A percentile compares a stretch with the other conserved stretches of the same genome.
phyloP scores from a whole-genome alignment of 164 flowering plant species.

The Annona squamosa region DNA sequence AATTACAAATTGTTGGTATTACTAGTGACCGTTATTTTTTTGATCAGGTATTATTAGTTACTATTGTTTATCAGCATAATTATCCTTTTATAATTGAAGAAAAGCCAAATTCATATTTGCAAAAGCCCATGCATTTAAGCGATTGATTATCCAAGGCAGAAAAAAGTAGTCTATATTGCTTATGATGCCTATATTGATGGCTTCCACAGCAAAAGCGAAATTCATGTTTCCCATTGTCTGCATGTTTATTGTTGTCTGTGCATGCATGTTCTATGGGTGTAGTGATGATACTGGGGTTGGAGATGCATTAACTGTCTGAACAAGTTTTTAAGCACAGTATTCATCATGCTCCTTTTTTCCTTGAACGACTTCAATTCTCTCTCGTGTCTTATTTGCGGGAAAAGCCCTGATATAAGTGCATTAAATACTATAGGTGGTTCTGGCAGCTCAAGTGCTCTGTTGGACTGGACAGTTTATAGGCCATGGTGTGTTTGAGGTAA shows the following conservation, averaged over 20 bases:
- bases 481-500: constrained; percentile 64
- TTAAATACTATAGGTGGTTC: constrained; percentile 29
- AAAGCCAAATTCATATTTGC: too few species aligned
- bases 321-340: neutral
- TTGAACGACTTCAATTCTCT: neutral
- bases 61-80: too few species aligned
- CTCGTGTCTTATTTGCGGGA: neutral
- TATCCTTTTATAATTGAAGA: too few species aligned
- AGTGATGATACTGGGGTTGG: neutral
- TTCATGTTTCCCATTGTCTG: neutral
- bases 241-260: neutral
- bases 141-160: too few species aligned
- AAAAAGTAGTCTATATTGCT: too few species aligned
- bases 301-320: neutral
- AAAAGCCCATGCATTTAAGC: too few species aligned
- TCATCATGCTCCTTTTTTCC: neutral
- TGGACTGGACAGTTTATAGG: constrained; percentile 67
- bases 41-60: too few species aligned
- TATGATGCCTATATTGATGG: too few species aligned
- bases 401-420: neutral
- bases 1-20: too few species aligned
- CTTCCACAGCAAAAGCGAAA: too few species aligned
- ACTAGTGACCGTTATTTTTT: too few species aligned
- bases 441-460: constrained; percentile 46
- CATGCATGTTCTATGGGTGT: neutral